These are phyloP conservation scores for Metschnikowia vanudenii DNA, from an alignment of 805 yeast genomes.

Conservation along the genomic window DNA sequence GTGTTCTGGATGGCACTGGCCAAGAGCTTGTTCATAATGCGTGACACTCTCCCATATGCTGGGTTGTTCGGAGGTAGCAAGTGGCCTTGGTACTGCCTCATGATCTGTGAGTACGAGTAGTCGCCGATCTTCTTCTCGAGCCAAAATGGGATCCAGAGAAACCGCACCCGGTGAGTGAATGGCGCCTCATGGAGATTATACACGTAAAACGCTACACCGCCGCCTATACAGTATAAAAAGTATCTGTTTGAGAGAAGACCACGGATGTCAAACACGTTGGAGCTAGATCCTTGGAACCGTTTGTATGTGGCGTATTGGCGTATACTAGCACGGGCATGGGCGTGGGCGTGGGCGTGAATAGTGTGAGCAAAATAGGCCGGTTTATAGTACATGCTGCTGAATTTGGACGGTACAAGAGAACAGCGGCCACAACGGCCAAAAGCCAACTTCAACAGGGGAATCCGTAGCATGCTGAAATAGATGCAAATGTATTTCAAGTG, in stretches of 20 bases:
- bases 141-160: conserved; percentile 68
- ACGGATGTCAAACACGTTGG: conserved; percentile 8
- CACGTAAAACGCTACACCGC: conserved; percentile 21
- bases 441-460: no score
- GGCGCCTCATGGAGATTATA: conserved; percentile 74
- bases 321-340: not conserved
- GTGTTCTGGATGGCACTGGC: conserved; percentile 46
- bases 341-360: not conserved
- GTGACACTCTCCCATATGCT: conserved; percentile 50
- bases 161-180: conserved; percentile 66
- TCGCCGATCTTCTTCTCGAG: conserved; percentile 64
- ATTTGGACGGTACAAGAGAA: no score
- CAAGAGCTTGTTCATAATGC: conserved; percentile 64
- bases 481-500: no score
- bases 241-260: conserved; percentile 25
- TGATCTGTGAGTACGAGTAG: conserved; percentile 57
- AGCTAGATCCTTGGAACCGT: conserved; percentile 16
- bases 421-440: no score
- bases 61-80: conserved; percentile 68
- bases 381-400: no score
- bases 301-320: conserved; percentile 20
- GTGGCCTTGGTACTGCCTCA: conserved; percentile 49
- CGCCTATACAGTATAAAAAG: conserved; percentile 32
- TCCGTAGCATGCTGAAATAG: no score
- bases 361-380: no score